A percentile compares a stretch with the other conserved stretches of the same genome.
phyloP scores from a whole-genome alignment of 768 basidiomycete genomes.

The Podaxis sp. region DNA sequence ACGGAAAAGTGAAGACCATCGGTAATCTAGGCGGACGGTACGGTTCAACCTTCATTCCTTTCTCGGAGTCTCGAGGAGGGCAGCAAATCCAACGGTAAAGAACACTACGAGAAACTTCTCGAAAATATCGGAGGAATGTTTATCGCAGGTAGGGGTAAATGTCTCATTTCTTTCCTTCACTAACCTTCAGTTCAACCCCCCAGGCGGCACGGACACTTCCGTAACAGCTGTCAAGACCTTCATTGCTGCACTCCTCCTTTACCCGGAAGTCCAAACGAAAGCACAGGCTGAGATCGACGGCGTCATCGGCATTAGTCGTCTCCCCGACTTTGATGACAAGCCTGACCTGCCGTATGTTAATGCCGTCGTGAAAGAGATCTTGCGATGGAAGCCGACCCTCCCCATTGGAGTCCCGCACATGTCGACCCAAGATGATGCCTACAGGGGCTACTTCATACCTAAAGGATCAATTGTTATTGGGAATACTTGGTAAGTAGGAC shows the following conservation, averaged over 20 bases:
- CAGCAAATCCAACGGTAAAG: background rate
- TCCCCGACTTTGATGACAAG: conserved; percentile 33
- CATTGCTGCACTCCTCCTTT: conserved; percentile 13
- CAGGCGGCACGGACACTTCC: conserved; percentile 13
- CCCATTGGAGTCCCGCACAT: conserved; percentile 27
- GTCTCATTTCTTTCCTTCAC: background rate
- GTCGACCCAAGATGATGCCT: conserved; percentile 33
- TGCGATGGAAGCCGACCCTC: conserved; percentile 24
- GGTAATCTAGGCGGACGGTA: background rate
- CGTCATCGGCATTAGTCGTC: conserved; percentile 27
- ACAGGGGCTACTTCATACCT: conserved; percentile 38
- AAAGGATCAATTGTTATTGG: conserved; percentile 30
- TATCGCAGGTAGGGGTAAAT: conserved; percentile 1
- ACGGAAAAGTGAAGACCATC: background rate
- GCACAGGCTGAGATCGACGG: conserved; percentile 40
- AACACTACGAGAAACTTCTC: background rate
- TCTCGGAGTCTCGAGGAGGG: conserved; percentile 5
- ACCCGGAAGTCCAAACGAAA: conserved; percentile 33
- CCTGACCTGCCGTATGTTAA: conserved; percentile 32
- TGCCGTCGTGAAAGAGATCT: conserved; percentile 31
- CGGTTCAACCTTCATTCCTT: background rate
- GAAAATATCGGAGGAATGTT: conserved; percentile 9
- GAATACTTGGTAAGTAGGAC: conserved; percentile 23
- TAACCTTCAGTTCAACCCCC: background rate
- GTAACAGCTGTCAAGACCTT: conserved; percentile 1